phyloP scores from a whole-genome alignment of 345 rosid genomes.

The Erysimum cheiranthoides region DNA sequence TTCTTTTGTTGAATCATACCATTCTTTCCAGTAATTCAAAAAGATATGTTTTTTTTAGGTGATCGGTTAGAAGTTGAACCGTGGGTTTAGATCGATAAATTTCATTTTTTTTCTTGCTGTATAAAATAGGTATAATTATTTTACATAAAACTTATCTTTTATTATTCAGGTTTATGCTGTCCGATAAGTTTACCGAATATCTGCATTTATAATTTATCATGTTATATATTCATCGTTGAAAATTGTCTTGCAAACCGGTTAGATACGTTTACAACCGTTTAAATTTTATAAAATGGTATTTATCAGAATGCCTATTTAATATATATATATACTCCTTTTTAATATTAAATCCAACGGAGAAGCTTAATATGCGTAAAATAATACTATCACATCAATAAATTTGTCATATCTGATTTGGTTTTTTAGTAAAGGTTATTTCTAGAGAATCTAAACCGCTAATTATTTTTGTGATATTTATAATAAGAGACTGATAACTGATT shows the following conservation, averaged over 20 bases:
- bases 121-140: neutral
- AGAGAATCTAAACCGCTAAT: constrained; percentile 35
- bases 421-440: constrained; percentile 34
- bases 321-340: neutral
- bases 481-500: constrained; percentile 10
- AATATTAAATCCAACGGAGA: constrained; percentile 20
- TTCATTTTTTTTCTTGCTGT: neutral
- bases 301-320: neutral
- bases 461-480: constrained; percentile 26
- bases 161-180: neutral
- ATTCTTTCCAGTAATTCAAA: neutral
- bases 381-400: constrained; percentile 42
- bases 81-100: neutral
- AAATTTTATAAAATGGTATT: neutral
- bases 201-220: neutral
- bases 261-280: neutral
- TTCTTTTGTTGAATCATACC: constrained; percentile 13
- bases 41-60: neutral
- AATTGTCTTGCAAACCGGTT: neutral
- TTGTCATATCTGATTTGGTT: constrained; percentile 39
- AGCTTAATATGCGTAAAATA: constrained; percentile 27
- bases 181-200: neutral
- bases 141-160: neutral
- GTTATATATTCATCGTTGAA: no score
- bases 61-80: neutral